phyloP scores from a whole-genome alignment of 805 yeast species.

The Hermanozyma aechmeae region DNA sequence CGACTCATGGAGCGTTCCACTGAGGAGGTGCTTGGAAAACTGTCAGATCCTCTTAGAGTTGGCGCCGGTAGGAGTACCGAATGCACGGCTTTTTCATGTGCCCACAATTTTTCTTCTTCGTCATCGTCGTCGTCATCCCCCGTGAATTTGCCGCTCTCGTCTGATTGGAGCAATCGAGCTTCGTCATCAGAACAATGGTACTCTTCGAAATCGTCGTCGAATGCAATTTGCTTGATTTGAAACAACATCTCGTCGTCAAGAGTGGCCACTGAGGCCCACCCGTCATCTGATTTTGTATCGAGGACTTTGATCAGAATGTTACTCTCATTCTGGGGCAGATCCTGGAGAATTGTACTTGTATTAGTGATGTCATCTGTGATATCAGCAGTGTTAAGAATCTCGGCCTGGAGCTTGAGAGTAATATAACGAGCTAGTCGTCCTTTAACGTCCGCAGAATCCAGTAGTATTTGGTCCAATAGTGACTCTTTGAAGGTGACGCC shows the following conservation, averaged over 20 bases:
- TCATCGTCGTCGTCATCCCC: constrained; percentile 10
- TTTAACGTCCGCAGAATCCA: constrained; percentile 17
- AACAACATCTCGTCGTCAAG: constrained; percentile 11
- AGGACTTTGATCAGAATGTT: constrained; percentile 1
- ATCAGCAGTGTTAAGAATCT: constrained; percentile 5
- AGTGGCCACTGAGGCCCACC: constrained; percentile 5
- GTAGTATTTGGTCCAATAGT: constrained; percentile 16
- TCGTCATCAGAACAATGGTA: constrained; percentile 9
- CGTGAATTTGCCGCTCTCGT: constrained; percentile 17
- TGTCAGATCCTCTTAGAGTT: too few relatives aligned
- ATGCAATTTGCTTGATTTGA: constrained; percentile 11
- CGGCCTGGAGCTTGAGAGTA: constrained; percentile 8
- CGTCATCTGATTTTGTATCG: not conserved
- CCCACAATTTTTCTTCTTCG: too few relatives aligned
- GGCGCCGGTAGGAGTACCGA: too few relatives aligned
- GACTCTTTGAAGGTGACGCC: constrained; percentile 22
- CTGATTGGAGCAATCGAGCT: constrained; percentile 6
- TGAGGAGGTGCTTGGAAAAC: too few relatives aligned
- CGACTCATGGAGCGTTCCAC: too few relatives aligned
- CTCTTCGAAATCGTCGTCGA: constrained; percentile 10
- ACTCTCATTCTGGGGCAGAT: constrained; percentile 8
- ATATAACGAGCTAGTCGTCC: constrained; percentile 20
- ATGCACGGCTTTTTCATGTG: too few relatives aligned
- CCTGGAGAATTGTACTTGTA: constrained; percentile 9
- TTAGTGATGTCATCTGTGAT: constrained; percentile 6